Conservation (phyloP, 2,329 filamentous ascomycete genomes). For the Aspergillus sp. region DNA sequence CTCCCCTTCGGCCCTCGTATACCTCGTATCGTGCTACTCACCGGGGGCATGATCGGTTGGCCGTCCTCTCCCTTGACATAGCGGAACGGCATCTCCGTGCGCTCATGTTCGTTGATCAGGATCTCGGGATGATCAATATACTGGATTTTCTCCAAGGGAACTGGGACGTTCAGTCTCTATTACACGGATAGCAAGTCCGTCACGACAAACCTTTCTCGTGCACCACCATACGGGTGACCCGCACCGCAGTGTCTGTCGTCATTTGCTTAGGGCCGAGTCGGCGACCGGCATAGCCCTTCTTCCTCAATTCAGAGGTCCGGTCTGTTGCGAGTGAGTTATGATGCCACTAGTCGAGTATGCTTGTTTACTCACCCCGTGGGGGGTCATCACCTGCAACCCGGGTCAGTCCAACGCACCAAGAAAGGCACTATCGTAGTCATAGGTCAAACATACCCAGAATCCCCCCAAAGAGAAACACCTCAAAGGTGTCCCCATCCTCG, state of each 20-base stretch:
- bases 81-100: conserved; percentile 95
- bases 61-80: conserved; percentile 78
- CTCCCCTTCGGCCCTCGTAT: neutral
- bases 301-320: conserved; percentile 89
- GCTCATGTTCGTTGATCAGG: conserved; percentile 85
- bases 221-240: conserved; percentile 86
- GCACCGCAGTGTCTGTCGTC: conserved; percentile 96
- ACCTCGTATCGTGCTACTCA: conserved; percentile 45
- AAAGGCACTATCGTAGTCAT: neutral
- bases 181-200: neutral
- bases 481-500: conserved; percentile 77
- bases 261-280: conserved; percentile 91
- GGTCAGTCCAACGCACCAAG: neutral
- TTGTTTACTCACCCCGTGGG: conserved; percentile 67
- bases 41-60: conserved; percentile 86
- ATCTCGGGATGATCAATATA: conserved; percentile 90
- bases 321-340: conserved; percentile 60
- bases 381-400: conserved; percentile 77
- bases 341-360: neutral
- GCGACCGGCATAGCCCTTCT: conserved; percentile 86
- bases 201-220: conserved; percentile 70
- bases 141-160: conserved; percentile 71
- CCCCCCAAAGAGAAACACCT: conserved; percentile 91
- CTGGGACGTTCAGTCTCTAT: conserved; percentile 47
- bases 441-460: conserved; percentile 70